phyloP scores from a whole-genome alignment of 192 early-diverging fungal genomes.

The Rhizophlyctis rosea region DNA sequence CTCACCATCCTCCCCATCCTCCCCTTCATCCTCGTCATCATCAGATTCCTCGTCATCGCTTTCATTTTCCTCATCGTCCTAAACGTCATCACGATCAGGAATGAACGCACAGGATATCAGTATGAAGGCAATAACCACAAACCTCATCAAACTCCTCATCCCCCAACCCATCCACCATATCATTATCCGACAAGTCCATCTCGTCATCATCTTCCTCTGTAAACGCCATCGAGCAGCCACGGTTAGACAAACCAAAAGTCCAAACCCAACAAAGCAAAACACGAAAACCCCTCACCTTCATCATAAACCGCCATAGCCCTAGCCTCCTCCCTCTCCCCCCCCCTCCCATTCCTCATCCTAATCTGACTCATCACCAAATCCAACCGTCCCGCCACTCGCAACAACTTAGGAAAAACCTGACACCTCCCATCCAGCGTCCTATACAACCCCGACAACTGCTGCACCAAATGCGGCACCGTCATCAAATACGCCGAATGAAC shows the following conservation, averaged over 20 bases:
- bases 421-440: conserved; percentile 28
- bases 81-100: background rate
- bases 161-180: background rate
- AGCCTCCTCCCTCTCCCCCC: conserved; percentile 24
- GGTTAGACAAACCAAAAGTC: background rate
- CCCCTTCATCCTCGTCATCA: conserved; percentile 18
- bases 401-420: conserved; percentile 31
- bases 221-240: background rate
- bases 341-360: conserved; percentile 11
- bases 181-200: background rate
- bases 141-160: background rate
- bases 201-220: background rate
- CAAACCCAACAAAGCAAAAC: conserved; percentile 2
- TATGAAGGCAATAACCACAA: background rate
- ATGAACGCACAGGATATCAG: too few relatives aligned
- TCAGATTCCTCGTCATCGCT: conserved; percentile 4
- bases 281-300: conserved; percentile 28
- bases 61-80: conserved; percentile 13
- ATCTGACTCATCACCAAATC: conserved; percentile 43
- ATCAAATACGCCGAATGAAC: conserved; percentile 41
- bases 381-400: conserved; percentile 42
- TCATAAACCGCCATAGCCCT: conserved; percentile 38
- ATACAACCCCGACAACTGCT: conserved; percentile 32
- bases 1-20: conserved; percentile 25
- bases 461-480: conserved; percentile 31